Base-by-base conservation (phyloP, 768 basidiomycete genomes). In the Boletus pseudopeckii region DNA sequence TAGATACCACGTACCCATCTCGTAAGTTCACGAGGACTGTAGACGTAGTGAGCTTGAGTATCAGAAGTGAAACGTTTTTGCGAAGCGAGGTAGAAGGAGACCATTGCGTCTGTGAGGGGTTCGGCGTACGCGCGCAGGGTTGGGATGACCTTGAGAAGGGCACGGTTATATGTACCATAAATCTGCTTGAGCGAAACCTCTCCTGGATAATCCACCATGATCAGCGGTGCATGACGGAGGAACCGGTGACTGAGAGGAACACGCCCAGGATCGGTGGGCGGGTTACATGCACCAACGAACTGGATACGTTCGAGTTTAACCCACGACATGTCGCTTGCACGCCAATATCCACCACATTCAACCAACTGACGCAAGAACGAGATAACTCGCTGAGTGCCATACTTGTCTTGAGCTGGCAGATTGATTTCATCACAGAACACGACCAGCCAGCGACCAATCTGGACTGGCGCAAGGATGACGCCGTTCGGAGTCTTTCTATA, bases 371-470 rank as follows among this genome's bases (percentile, higher is more conserved):
- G 88, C 57, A 99, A 81, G 80, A 98, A 99, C 2, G 96, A 98
- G 65, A 99, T 98, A 65, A 99, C 97, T 24, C 92, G 83, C 69
- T 99, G 97, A 5, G 97, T 99, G 4, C 97, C 97, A 64, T 99
- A 99, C 72, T 94, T 96, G 77, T 99, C 97, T 9, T 86, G 80
- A 15, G 97, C 93, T 3, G 97, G 97, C 5, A 99, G 75, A 67
- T 99, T 99, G 78, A 99, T 98, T 72, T 99, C 97, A 69, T 99
- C 97, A 70, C 97, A 99, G 76, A 99, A 99, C n/a, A 99, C 88
- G 33, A 99, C 95, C 45, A 99, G 80, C 97, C 97, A 99, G 43
- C 94, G 86, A 26, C 96, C 96, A 57, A 98, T 93, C 65, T 98
- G 94, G 4, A 88, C 74, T 10, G 97, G 97, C 4, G 97, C 87